phyloP scores from a whole-genome alignment of 495 filamentous ascomycete genomes.

The Aspergillus funiculosus region DNA sequence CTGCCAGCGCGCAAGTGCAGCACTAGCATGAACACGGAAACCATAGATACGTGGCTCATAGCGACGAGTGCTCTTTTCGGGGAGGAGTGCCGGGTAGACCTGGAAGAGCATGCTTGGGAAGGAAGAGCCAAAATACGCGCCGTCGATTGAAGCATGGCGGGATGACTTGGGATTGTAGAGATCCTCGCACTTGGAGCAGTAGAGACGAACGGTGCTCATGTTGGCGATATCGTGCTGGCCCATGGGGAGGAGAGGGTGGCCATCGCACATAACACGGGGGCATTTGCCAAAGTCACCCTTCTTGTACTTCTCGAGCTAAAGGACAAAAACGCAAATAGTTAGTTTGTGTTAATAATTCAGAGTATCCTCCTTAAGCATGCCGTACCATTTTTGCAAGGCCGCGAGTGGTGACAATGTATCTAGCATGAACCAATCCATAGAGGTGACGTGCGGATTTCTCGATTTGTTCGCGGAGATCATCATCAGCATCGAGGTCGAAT shows the following conservation, averaged over 20 bases:
- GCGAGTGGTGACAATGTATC: conserved; percentile 94
- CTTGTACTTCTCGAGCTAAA: conserved; percentile 95
- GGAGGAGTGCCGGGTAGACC: conserved; percentile 85
- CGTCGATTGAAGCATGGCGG: conserved; percentile 89
- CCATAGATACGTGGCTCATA: conserved; percentile 89
- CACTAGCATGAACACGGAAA: conserved; percentile 88
- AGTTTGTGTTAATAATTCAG: too few relatives aligned
- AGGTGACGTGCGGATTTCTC: conserved; percentile 96
- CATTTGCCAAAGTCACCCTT: conserved; percentile 98
- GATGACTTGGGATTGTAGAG: conserved; percentile 99
- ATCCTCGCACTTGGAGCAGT: conserved; percentile 95
- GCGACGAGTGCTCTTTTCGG: conserved; percentile 74
- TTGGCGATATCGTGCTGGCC: conserved; percentile 83
- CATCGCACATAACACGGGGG: conserved; percentile 87
- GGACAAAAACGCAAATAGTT: not conserved
- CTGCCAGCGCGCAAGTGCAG: conserved; percentile 89
- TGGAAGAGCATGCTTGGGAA: conserved; percentile 99
- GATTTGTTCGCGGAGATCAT: conserved; percentile 95
- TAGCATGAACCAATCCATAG: conserved; percentile 92
- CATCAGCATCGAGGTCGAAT: conserved; percentile 97
- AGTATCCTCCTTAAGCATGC: too few relatives aligned
- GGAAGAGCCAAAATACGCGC: conserved; percentile 94
- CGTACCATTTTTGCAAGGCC: conserved; percentile 92
- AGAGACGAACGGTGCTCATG: conserved; percentile 85
- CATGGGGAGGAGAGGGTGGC: conserved; percentile 87